Evolutionary conservation across 257 asterid genomes (phyloP).

Genomic region (Mentha longifolia): DNA sequence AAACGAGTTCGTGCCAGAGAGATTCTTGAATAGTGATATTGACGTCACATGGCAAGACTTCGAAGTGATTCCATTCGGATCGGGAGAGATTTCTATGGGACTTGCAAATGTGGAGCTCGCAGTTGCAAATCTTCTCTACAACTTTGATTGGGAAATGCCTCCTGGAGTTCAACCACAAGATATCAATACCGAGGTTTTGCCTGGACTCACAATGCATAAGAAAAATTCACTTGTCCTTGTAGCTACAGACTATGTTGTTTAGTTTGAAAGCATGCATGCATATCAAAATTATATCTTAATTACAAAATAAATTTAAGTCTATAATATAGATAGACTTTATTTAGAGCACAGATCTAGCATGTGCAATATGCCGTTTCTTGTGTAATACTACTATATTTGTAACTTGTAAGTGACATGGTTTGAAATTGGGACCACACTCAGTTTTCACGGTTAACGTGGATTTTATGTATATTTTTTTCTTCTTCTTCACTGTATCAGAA

Average conservation of each 20-base stretch:
- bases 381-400: too few relatives aligned
- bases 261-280: neutral
- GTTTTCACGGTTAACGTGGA: too few relatives aligned
- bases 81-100: slow-evolving; percentile 31
- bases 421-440: too few relatives aligned
- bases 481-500: too few relatives aligned
- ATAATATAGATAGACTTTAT: too few relatives aligned
- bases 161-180: neutral
- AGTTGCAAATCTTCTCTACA: slow-evolving; percentile 24
- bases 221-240: slow-evolving; percentile 3
- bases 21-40: slow-evolving; percentile 22
- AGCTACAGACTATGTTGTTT: neutral
- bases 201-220: slow-evolving; percentile 28
- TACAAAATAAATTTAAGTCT: neutral
- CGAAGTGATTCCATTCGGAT: slow-evolving; percentile 26
- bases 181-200: slow-evolving; percentile 19
- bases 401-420: too few relatives aligned
- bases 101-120: slow-evolving; percentile 31
- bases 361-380: too few relatives aligned
- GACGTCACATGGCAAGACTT: neutral
- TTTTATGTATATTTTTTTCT: too few relatives aligned
- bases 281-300: too few relatives aligned
- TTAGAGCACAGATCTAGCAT: too few relatives aligned
- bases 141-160: slow-evolving; percentile 27
- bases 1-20: neutral